Evolutionary conservation across 2,329 filamentous ascomycete genomes (phyloP).

Genomic region (Bertia moriformis): DNA sequence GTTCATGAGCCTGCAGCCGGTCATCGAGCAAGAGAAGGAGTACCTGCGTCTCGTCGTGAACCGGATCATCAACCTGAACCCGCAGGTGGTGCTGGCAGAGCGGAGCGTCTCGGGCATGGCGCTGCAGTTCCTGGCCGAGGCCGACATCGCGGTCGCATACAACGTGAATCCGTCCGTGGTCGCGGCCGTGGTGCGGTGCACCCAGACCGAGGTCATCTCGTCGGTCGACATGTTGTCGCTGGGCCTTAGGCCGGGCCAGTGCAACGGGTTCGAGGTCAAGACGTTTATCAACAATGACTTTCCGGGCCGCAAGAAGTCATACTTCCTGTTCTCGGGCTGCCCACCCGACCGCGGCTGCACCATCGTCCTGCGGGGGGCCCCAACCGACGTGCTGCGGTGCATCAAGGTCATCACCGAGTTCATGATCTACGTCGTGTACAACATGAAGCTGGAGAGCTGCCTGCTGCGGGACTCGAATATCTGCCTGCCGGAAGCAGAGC

Average conservation of each 20-base stretch:
- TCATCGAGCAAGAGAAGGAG: constrained; percentile 92
- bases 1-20: constrained; percentile 94
- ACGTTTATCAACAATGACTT: constrained; percentile 74
- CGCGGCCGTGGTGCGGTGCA: constrained; percentile 83
- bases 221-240: constrained; percentile 84
- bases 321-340: constrained; percentile 86
- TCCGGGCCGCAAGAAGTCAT: constrained; percentile 75
- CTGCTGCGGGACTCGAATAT: constrained; percentile 87
- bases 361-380: constrained; percentile 74
- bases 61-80: constrained; percentile 72
- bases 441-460: constrained; percentile 86
- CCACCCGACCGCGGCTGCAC: constrained; percentile 84
- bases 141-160: constrained; percentile 83
- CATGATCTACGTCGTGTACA: constrained; percentile 98
- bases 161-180: constrained; percentile 95
- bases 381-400: constrained; percentile 53
- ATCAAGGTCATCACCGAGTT: constrained; percentile 94
- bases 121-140: constrained; percentile 57
- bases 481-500: constrained; percentile 51
- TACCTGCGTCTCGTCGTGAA: constrained; percentile 84
- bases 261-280: constrained; percentile 82
- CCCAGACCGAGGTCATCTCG: constrained; percentile 81
- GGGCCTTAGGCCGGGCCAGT: constrained; percentile 62
- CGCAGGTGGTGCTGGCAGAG: constrained; percentile 79
- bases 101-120: constrained; percentile 85